Evolutionary conservation across 768 basidiomycete genomes (phyloP), one percentile per base, ranked within the genome.

Genomic region (Lactarius quietus): DNA sequence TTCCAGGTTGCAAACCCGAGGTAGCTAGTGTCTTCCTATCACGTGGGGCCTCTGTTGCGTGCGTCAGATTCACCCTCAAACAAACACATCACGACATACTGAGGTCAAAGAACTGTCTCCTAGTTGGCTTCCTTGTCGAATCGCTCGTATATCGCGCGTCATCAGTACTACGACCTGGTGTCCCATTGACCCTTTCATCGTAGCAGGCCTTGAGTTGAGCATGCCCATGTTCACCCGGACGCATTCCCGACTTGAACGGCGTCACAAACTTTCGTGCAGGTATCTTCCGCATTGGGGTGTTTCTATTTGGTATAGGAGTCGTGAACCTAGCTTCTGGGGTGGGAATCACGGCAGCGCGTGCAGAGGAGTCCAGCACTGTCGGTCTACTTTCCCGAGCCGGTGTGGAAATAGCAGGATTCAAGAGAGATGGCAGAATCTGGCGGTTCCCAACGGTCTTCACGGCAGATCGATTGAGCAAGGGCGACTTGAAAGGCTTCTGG

Each of bases 171-270:
- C 15, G 31, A 35, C 67, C 53, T 4, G 63, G 43, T 3, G 39
- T 18, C 31, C 23, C 29, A 14, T 14, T 51, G 28, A 7, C 53
- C 28, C 18, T 35, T 28, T 69, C 63, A 9, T 57, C 61, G 10
- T 57, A 1, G 26, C 58, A 39, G 52, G 43, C 54, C 52, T 60
- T 58, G 17, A 74, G 41, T 57, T 69, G 70, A 9, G 70, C 59
- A 55, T 75, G 73, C 26, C 79, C 81, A 54, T 76, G 73, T 67
- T 81, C 78, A 41, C 77, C 78, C 54, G 82, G 81, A 66, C 76
- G 77, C 76, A 82, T 77, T 31, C 81, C 82, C 6, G 74, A 60
- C 70, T 88, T 89, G 72, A 89, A 89, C 35, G 84, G 84, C 0
- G 84, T 79, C 67, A 79, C 81, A 67, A 85, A 86, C 28, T 79